Conservation (phyloP, 495 filamentous ascomycete genomes). For the Bacidia rubella region DNA sequence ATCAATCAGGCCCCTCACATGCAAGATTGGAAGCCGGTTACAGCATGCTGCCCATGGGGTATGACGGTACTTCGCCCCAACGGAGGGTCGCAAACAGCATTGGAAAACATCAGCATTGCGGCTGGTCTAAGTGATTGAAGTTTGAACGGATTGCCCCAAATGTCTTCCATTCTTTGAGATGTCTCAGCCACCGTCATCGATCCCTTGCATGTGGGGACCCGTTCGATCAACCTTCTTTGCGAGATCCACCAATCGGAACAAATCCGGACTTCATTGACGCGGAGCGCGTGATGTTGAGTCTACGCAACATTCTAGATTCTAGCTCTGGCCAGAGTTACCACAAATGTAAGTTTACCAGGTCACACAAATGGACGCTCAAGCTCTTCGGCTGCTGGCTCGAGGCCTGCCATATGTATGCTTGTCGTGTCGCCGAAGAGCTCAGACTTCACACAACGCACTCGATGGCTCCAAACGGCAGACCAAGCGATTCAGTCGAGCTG, state of each 20-base stretch:
- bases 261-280: too few relatives aligned
- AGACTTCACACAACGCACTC: background rate
- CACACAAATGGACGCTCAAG: background rate
- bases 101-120: constrained; percentile 38
- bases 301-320: too few relatives aligned
- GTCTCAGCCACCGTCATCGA: background rate
- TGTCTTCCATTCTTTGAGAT: constrained; percentile 11
- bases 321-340: too few relatives aligned
- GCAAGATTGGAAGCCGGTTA: constrained; percentile 3
- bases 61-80: constrained; percentile 55
- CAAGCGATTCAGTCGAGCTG: background rate
- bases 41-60: constrained; percentile 22
- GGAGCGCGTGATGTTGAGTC: background rate
- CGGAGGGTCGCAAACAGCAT: constrained; percentile 47
- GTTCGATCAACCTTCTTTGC: background rate
- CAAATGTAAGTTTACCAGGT: too few relatives aligned
- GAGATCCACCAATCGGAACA: background rate
- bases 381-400: background rate
- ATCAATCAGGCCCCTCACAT: constrained; percentile 1
- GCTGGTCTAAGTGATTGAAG: constrained; percentile 27
- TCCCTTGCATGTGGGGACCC: background rate
- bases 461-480: background rate
- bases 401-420: background rate
- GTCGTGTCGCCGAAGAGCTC: background rate
- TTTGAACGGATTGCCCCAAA: constrained; percentile 18